A percentile compares a stretch with the other conserved stretches of the same genome.
Conservation (phyloP, 345 rosid species). For the Streptanthus diversifolius region DNA sequence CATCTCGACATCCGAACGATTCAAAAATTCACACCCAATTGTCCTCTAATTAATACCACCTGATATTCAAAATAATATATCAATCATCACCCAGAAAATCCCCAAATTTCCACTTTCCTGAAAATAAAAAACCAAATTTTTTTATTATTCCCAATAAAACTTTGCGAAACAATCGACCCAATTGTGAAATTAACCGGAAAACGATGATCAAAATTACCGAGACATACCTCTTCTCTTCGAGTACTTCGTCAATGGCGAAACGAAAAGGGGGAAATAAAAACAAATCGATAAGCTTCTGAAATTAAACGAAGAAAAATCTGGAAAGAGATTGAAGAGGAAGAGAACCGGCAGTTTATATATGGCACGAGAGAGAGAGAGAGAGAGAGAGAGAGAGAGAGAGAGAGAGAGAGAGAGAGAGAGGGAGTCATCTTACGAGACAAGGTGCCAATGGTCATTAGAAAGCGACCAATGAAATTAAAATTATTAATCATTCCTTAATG, state of each 20-base stretch:
- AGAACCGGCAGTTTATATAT: neutral
- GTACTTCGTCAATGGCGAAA: slow-evolving; percentile 1
- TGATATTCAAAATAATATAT: neutral
- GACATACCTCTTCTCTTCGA: neutral
- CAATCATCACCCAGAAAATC: neutral
- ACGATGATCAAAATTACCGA: neutral
- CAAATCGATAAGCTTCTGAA: neutral
- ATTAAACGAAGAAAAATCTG: neutral
- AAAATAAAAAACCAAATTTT: neutral
- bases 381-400: neutral
- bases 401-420: neutral
- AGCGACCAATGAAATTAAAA: no score
- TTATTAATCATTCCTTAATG: no score
- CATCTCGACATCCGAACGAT: neutral
- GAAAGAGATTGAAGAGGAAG: neutral
- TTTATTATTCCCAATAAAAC: neutral
- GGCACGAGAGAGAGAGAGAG: neutral
- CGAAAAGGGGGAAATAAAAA: neutral
- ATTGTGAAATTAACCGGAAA: neutral
- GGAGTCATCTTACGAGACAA: no score
- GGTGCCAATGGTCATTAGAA: neutral
- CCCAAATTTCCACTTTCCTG: neutral
- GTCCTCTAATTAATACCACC: neutral
- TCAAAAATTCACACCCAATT: neutral
- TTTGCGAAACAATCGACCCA: neutral